Base-by-base conservation (phyloP, 129 eudicot species). In the Arctium minus region DNA sequence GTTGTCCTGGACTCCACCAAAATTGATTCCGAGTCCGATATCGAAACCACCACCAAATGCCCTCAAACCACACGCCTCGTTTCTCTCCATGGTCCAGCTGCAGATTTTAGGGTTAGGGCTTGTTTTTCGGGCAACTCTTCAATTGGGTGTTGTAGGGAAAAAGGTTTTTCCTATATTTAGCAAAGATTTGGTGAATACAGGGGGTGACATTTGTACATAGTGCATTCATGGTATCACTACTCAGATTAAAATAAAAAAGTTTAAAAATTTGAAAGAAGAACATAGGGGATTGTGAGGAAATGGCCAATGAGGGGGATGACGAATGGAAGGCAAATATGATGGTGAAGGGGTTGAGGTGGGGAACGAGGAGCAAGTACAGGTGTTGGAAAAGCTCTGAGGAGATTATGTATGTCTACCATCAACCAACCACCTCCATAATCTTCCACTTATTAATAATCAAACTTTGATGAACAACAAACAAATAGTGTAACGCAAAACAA, bases 381-480 rank as follows among this genome's bases (percentile, higher is more conserved):
- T 93, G 97, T 85, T 89, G 84, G 9, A 89, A 87, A 76, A 53
- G 69, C 83, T 90, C 92, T 88, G 92, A 70, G 9, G 17, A 68
- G 30, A 33, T 73, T 73, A 44, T 72, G 12, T 7, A 7, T 50
- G 17, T 12, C 64, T 56, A 56, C 65, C 65, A 56, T 56, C 22
- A 17, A 56, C 22, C 67, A 60, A 60, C 27, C 68, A 60, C 8
- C 68, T 46, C 56, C 56, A 10, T 0, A 46, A 46, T 46, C 56
- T 46, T 11, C 17, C 18, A 56, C 68, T 60, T 60, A 22, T 22
- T 22, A 22, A 22, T 22, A 60, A 60, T 60, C 29, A 15, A 7
- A 46, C 56, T 7, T 42, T 46, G 3, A 46, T 12, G 56, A 46
- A 46, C 4, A 5, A 56, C 5, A 53, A 0, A 53, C 1, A 50